A percentile compares a stretch with the other conserved stretches of the same genome.
These are phyloP conservation scores for Aspergillus heteromorphus DNA, from an alignment of 495 filamentous ascomycete species.

Conservation along the genomic window DNA sequence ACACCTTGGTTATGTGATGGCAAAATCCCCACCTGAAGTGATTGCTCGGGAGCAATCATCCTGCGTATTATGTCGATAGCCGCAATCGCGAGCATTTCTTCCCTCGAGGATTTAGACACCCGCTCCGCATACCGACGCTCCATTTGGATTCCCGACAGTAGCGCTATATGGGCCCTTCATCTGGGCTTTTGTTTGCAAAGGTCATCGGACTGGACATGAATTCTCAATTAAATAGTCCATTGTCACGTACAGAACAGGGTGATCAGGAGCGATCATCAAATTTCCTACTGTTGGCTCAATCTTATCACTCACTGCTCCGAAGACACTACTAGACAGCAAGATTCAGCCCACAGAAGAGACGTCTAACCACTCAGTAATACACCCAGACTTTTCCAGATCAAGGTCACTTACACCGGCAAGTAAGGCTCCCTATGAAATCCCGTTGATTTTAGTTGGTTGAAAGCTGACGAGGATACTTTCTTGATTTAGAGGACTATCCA, in stretches of 20 bases:
- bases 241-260: not conserved
- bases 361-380: not conserved
- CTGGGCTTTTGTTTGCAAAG: constrained; percentile 20
- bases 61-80: constrained; percentile 18
- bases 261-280: not conserved
- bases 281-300: not conserved
- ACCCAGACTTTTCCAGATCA: not conserved
- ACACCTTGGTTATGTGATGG: constrained; percentile 19
- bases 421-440: not conserved
- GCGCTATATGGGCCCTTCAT: constrained; percentile 22
- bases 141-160: constrained; percentile 23
- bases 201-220: constrained; percentile 16
- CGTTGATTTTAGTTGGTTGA: not conserved
- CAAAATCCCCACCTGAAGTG: constrained; percentile 19
- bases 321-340: not conserved
- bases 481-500: not conserved
- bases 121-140: constrained; percentile 21
- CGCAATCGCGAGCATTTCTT: constrained; percentile 21
- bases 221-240: not conserved
- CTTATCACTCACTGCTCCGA: constrained; percentile 4
- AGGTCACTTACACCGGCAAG: not conserved
- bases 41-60: constrained; percentile 20
- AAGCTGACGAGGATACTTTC: not conserved
- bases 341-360: not conserved
- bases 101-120: constrained; percentile 13